Base-by-base conservation (phyloP, 495 filamentous ascomycete species). In the Penicillium bovifimosum region DNA sequence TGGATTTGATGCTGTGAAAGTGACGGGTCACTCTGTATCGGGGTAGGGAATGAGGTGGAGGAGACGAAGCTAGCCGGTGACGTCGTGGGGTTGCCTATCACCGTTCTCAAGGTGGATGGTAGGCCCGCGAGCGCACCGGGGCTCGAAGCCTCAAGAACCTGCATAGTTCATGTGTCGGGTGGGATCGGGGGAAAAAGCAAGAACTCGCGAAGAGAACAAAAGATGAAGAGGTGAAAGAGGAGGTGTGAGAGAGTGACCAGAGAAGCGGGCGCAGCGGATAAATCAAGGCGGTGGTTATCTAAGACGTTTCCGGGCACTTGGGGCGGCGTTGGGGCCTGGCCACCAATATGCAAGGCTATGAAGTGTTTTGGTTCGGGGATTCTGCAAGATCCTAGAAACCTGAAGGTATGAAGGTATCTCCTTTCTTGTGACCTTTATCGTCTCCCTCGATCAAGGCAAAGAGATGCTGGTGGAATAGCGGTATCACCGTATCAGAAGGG, bases 71-170 rank as follows among this genome's bases (percentile, higher is more conserved):
- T 58, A 55, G 66, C 59, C 53, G 69, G 64, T 62, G 67, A 65
- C 58, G 64, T 62, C 53, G 69, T 62, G 27, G 64, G 60, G 46
- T 42, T 67, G 58, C 53, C 67, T 61, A 61, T 64, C 58, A 68
- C 57, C 40, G 64, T 69, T 50, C 58, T 60, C 36, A 72, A 49
- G 24, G 66, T 71, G 31, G 69, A 69, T 38, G 68, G 69, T 50
- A 69, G 62, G 64, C 58, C 68, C 53, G 60, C 65, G 61, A 69
- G 63, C 65, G 64, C 66, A 65, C 60, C 64, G 58, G 63, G 64
- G 64, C 61, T 65, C 68, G 69, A 67, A 68, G 68, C 68, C 66
- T 75, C 70, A 69, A 38, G 63, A 63, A 62, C 66, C 65, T 71
- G 71, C 71, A 75, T 75, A 54, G 65, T 75, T 73, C 71, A 75